Percentiles rank a stretch among this genome's conserved stretches.
These are phyloP conservation scores for Plasmodium gallinaceum DNA, from an alignment of 169 alveolate species.

Conservation along the genomic window DNA sequence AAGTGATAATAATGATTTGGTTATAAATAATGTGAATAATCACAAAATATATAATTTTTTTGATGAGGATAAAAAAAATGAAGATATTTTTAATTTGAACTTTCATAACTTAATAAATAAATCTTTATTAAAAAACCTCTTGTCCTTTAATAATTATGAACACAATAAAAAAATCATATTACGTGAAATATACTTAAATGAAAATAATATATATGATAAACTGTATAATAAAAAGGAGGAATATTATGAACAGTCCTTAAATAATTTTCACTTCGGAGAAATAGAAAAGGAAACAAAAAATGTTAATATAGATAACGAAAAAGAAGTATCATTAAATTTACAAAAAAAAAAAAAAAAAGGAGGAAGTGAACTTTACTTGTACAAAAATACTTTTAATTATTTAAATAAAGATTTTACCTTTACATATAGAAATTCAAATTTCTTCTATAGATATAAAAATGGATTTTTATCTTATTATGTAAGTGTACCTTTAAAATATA, in stretches of 20 bases:
- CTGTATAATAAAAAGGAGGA: not conserved
- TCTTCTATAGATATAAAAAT: slow-evolving; percentile 29
- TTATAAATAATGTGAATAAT: not conserved
- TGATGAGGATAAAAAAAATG: slow-evolving; percentile 26
- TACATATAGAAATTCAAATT: slow-evolving; percentile 45
- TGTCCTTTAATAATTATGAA: slow-evolving; percentile 33
- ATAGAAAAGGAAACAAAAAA: not conserved
- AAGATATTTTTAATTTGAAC: slow-evolving; percentile 26
- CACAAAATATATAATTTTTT: slow-evolving; percentile 6
- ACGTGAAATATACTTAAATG: slow-evolving; percentile 47
- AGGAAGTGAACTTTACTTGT: slow-evolving; percentile 29
- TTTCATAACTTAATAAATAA: slow-evolving; percentile 7
- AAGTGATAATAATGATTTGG: not conserved
- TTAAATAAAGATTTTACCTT: slow-evolving; percentile 39
- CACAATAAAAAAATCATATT: slow-evolving; percentile 38
- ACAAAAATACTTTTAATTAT: slow-evolving; percentile 51
- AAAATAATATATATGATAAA: slow-evolving; percentile 36
- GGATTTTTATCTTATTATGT: slow-evolving; percentile 52
- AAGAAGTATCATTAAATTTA: not conserved
- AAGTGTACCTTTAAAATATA: slow-evolving; percentile 41
- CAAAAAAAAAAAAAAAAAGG: not conserved
- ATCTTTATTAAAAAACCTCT: slow-evolving; percentile 5
- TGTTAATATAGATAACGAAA: not conserved
- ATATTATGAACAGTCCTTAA: not conserved
- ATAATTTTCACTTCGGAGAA: not conserved